phyloP scores from a whole-genome alignment of 345 rosid genomes.

The Populus euphratica region DNA sequence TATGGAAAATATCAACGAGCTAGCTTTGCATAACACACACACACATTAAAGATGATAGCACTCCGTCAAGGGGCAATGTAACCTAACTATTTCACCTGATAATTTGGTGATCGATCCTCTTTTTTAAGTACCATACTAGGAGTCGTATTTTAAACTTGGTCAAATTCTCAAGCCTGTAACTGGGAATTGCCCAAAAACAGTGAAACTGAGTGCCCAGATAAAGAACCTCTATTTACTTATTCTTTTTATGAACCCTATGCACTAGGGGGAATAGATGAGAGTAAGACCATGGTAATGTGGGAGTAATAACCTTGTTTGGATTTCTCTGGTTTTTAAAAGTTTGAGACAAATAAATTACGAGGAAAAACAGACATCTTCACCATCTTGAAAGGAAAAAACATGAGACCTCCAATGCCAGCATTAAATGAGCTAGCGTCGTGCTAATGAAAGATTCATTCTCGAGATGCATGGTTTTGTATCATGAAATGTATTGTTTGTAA shows the following conservation, averaged over 20 bases:
- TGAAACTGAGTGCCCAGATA: background rate
- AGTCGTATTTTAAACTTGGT: background rate
- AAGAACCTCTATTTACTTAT: background rate
- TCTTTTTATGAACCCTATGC: slow-evolving; percentile 29
- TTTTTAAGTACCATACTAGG: background rate
- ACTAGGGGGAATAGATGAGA: slow-evolving; percentile 24
- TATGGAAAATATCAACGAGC: background rate
- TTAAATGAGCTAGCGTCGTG: slow-evolving; percentile 45
- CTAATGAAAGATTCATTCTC: slow-evolving; percentile 39
- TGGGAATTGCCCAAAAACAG: background rate
- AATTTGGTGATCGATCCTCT: background rate
- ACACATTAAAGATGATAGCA: background rate
- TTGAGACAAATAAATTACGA: slow-evolving; percentile 27
- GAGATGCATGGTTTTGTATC: slow-evolving; percentile 37
- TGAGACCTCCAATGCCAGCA: slow-evolving; percentile 46
- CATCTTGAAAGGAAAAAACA: slow-evolving; percentile 22
- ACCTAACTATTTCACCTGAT: background rate
- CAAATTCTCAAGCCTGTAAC: background rate
- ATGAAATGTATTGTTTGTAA: background rate
- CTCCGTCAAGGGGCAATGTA: background rate
- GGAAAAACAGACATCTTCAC: slow-evolving; percentile 58
- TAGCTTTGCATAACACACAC: background rate
- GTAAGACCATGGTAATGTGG: slow-evolving; percentile 3
- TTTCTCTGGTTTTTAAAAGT: slow-evolving; percentile 9
- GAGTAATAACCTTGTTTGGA: slow-evolving; percentile 15